Evolutionary conservation across 2,329 filamentous ascomycete species (phyloP).

Genomic region (Penicillium sp.): DNA sequence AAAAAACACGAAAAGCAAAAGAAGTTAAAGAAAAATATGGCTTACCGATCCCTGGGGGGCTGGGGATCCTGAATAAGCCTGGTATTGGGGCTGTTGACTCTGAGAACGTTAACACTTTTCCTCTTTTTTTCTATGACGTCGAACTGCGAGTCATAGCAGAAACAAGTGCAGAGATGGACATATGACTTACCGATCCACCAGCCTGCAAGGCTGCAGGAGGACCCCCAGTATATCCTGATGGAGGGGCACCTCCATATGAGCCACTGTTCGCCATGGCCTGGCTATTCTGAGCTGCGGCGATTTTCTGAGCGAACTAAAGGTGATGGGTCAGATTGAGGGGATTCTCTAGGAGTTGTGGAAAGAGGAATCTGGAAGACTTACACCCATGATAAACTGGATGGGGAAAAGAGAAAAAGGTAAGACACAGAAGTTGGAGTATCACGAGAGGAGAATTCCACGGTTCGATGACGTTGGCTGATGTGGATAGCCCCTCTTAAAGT

Average conservation of each 20-base stretch:
- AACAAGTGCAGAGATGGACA: constrained; percentile 7
- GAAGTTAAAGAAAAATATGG: constrained; percentile 17
- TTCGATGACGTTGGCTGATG: constrained; percentile 10
- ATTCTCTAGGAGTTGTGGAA: background rate
- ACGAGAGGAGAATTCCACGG: background rate
- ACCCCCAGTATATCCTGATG: constrained; percentile 39
- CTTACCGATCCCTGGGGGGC: constrained; percentile 41
- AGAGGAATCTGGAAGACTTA: background rate
- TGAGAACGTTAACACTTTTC: background rate
- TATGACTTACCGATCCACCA: constrained; percentile 53
- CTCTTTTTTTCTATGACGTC: constrained; percentile 24
- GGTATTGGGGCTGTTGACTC: constrained; percentile 50
- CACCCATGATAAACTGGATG: constrained; percentile 7
- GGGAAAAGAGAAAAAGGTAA: background rate
- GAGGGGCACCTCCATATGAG: constrained; percentile 37
- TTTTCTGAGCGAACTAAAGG: constrained; percentile 41
- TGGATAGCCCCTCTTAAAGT: constrained; percentile 6
- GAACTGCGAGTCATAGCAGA: constrained; percentile 7
- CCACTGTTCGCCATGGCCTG: constrained; percentile 25
- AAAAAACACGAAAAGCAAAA: constrained; percentile 12
- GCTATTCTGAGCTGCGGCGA: constrained; percentile 39
- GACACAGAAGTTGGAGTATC: constrained; percentile 1
- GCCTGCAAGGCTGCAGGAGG: constrained; percentile 39
- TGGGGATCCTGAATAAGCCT: constrained; percentile 53
- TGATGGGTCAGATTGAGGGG: background rate